phyloP scores from a whole-genome alignment of 2,329 filamentous ascomycete genomes.

The Ophiocordyceps camponoti-saundersi region DNA sequence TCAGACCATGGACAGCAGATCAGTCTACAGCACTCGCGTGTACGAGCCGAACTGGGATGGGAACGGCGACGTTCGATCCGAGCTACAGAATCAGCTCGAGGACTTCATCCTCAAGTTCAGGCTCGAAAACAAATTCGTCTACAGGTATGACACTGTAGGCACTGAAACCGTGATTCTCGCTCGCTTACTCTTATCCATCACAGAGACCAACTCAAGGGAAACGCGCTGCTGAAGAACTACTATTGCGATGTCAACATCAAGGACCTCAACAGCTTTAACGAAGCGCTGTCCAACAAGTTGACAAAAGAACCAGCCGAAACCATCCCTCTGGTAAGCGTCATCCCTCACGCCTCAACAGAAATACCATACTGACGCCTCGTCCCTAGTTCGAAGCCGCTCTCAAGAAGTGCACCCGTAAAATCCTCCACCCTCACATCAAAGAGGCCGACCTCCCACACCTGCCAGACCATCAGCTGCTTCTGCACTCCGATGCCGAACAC shows the following conservation, averaged over 20 bases:
- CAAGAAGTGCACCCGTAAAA: conserved; percentile 80
- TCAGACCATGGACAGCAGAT: conserved; percentile 63
- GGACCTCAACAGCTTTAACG: conserved; percentile 89
- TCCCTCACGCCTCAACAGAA: neutral
- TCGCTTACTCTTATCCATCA: conserved; percentile 3
- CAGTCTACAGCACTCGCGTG: conserved; percentile 71
- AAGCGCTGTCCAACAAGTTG: conserved; percentile 80
- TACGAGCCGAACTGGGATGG: conserved; percentile 52
- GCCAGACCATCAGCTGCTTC: conserved; percentile 83
- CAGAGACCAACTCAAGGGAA: conserved; percentile 90
- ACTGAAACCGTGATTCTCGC: neutral
- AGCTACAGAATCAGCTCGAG: conserved; percentile 65
- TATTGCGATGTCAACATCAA: conserved; percentile 93
- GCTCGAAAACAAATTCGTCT: conserved; percentile 87
- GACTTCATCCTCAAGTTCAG: conserved; percentile 89
- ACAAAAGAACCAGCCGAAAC: conserved; percentile 83
- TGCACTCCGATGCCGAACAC: conserved; percentile 81
- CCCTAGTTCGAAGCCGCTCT: conserved; percentile 75
- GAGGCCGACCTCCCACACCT: conserved; percentile 57
- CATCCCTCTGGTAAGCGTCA: conserved; percentile 59
- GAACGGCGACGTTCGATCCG: conserved; percentile 49
- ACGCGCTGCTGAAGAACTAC: conserved; percentile 84
- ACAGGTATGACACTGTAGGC: conserved; percentile 44
- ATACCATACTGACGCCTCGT: neutral
- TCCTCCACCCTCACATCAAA: conserved; percentile 65